phyloP scores from a whole-genome alignment of 345 rosid species.

The Barbarea vulgaris region DNA sequence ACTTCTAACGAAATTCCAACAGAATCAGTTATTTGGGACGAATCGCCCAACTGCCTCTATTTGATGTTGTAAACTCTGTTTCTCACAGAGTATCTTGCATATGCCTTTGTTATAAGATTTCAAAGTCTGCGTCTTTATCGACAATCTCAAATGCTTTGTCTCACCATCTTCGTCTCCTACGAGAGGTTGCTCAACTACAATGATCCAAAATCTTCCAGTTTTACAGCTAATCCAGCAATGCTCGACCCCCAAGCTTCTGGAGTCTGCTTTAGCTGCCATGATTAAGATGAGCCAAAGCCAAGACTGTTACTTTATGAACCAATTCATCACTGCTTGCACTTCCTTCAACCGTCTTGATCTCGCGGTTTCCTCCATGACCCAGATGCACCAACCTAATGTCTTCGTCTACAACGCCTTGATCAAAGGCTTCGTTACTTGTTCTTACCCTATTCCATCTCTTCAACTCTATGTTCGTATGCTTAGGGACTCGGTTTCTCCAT shows the following conservation, averaged over 20 bases:
- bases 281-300: conserved; percentile 56
- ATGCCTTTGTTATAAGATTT: not conserved
- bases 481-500: conserved; percentile 54
- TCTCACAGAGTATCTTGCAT: not conserved
- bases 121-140: conserved; percentile 11
- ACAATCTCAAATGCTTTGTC: not conserved
- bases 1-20: not conserved
- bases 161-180: conserved; percentile 18
- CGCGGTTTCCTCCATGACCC: conserved; percentile 52
- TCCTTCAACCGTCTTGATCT: conserved; percentile 42
- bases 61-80: not conserved
- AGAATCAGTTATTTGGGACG: not conserved
- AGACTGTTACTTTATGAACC: conserved; percentile 63
- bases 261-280: conserved; percentile 59
- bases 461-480: conserved; percentile 49
- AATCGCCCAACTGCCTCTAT: too few relatives aligned
- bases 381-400: conserved; percentile 56
- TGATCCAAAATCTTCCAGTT: not conserved
- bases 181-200: conserved; percentile 21
- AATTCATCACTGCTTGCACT: conserved; percentile 60
- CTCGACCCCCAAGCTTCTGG: conserved; percentile 43
- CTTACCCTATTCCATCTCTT: conserved; percentile 50
- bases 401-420: conserved; percentile 75
- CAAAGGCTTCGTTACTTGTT: conserved; percentile 49
- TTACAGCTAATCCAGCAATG: conserved; percentile 42